Base-by-base conservation (phyloP, 495 filamentous ascomycete genomes). In the Chlorociboria aeruginascens region DNA sequence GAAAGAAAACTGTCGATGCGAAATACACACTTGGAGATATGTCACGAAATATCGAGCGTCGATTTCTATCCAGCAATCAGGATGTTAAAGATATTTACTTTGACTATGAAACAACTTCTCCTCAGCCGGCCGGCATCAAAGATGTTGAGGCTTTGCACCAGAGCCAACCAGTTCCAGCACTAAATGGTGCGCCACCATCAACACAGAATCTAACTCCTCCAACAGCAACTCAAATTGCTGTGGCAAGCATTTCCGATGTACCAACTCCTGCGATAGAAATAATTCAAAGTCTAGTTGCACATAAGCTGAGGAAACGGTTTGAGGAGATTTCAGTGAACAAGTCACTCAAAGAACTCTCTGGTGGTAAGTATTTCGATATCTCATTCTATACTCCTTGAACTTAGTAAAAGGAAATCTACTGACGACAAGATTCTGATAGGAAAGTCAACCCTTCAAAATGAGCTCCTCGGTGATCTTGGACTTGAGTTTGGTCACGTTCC, bases 401-500 rank as follows among this genome's bases (percentile, higher is more conserved):
- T 25, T 25, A 4, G 4, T 25, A 25, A 25, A 25, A 25, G 20
- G 4, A 4, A 25, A 2, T 25, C 13, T 40, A 13, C 9, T 40
- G 16, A 40, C 16, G 9, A 7, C 16, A 7, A 13, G 8, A 30
- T 28, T 25, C 28, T 29, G 7, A 16, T 25, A 90, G 87, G 88
- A 52, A 94, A 93, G 73, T 95, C 89, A 4, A 95, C 89, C n/a
- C 73, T 95, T 46, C 86, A 94, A 56, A 94, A 95, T 62, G 89
- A 95, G 63, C 92, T 95, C 50, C 75, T 95, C 8, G 84, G 86
- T 63, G 90, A 96, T 58, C 65, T 98, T 53, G 88, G 87, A 60
- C 95, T 94, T 61, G 92, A 98, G 65, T 98, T 98, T 53, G 90
- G 90, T 13, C 89, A 85, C 11, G 93, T 89, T 6, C 92, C 92